Base-by-base conservation (phyloP, 176 grass and related monocot genomes). In the Luzula sylvatica region DNA sequence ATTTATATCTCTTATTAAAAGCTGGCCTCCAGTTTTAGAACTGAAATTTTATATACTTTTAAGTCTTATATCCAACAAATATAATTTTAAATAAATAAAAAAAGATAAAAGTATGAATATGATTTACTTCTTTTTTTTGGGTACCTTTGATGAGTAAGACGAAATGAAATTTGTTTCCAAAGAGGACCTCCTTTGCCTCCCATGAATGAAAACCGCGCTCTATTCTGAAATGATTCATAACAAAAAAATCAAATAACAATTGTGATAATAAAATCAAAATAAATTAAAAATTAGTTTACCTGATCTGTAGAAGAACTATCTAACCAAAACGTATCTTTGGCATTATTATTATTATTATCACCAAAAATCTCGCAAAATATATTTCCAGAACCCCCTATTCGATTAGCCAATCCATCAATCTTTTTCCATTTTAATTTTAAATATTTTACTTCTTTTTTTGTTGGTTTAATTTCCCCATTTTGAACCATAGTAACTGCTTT, bases 131-230 rank as follows among this genome's bases (percentile, higher is more conserved):
- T 23, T 47, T 64, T n/a, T 44, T 26, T 43, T 26, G 17, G 41
- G 21, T 55, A 93, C 81, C 65, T 76, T 86, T 71, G 57, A 79
- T 67, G 65, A 32, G 57, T 63, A n/a, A 96, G 51, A 55, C 55
- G 65, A 79, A 96, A 96, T 42, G 81, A 79, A 30, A 96, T 65
- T 77, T 89, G 84, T 60, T 80, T 96, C 92, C 92, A 96, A 27
- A 96, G 69, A 42, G 81, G 46, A 2, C 92, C 92, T 3, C 92
- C 85, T 73, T 86, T 86, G 51, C 92, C 92, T 38, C 92, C 92
- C 92, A 96, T 96, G 71, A 96, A 96, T 59, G 92, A 96, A 82
- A 96, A 96, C 4, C 74, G 77, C 71, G 85, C 92, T 73, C 92
- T 96, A 71, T 76, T 82, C 92, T 96, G 74, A 59, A 79, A 79